Conservation (phyloP, 768 basidiomycete genomes). For the Hericium erinaceus region DNA sequence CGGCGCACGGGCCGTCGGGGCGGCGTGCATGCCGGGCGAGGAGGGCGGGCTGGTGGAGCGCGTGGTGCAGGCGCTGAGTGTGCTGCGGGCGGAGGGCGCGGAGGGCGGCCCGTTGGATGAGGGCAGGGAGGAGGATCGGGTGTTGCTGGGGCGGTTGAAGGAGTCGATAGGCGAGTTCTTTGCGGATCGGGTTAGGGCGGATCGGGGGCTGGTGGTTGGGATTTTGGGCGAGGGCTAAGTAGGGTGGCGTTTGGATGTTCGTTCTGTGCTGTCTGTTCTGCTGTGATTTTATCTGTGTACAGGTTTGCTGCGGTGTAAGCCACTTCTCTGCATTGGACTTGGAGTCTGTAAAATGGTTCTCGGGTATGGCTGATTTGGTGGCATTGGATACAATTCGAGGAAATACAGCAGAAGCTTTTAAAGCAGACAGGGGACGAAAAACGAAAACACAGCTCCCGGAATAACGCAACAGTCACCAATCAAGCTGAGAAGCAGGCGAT, state of each 20-base stretch:
- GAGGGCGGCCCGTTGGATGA: constrained; percentile 50
- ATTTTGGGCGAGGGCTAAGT: constrained; percentile 28
- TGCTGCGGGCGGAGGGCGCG: constrained; percentile 48
- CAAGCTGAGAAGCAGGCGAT: neutral
- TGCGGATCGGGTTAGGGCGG: constrained; percentile 41
- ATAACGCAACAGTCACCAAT: neutral
- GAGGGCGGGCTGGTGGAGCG: constrained; percentile 42
- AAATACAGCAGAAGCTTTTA: too few species aligned
- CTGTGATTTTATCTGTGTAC: neutral
- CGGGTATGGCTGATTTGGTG: too few species aligned
- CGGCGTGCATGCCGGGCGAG: constrained; percentile 44
- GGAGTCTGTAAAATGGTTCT: too few species aligned
- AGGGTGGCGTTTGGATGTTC: neutral
- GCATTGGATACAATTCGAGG: too few species aligned
- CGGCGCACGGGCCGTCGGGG: constrained; percentile 66
- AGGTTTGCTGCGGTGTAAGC: too few species aligned
- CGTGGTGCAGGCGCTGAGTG: constrained; percentile 56
- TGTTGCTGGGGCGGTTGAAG: constrained; percentile 35
- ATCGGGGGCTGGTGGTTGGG: constrained; percentile 57
- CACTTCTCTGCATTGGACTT: too few species aligned
- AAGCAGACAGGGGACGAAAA: too few species aligned
- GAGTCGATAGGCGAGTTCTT: constrained; percentile 57
- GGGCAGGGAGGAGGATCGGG: constrained; percentile 37
- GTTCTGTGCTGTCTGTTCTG: neutral
- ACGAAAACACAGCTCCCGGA: too few species aligned